Evolutionary conservation across 192 early-diverging fungal species (phyloP).

Genomic region (Allomyces macrogynus): DNA sequence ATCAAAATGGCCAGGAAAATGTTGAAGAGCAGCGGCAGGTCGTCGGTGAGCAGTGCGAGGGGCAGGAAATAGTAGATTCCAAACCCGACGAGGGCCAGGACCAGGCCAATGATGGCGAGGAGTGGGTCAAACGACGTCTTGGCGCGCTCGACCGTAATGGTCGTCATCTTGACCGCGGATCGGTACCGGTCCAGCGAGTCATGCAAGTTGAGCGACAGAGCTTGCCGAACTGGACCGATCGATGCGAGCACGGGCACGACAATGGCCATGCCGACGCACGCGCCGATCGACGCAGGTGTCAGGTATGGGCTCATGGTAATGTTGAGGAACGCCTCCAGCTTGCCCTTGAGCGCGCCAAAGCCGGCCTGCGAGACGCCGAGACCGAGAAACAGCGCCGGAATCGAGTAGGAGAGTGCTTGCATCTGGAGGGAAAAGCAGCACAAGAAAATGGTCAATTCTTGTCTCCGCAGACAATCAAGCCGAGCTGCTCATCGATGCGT

Average conservation of each 20-base stretch:
- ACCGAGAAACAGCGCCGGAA: conserved; percentile 11
- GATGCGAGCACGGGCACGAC: conserved; percentile 9
- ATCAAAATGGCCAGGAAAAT: conserved; percentile 11
- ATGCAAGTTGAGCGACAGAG: conserved; percentile 7
- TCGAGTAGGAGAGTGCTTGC: conserved; percentile 10
- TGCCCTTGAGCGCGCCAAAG: conserved; percentile 4
- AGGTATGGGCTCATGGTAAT: conserved; percentile 4
- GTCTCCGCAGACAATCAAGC: no score
- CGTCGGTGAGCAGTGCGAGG: conserved; percentile 6
- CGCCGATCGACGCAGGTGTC: background rate
- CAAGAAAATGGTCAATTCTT: no score
- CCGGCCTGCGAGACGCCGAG: conserved; percentile 3
- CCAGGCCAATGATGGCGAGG: background rate
- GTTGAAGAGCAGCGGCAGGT: conserved; percentile 11
- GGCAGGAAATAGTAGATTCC: conserved; percentile 11
- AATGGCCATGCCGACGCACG: conserved; percentile 6
- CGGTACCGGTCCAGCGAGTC: conserved; percentile 9
- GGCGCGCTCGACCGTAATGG: conserved; percentile 9
- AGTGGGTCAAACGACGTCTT: background rate
- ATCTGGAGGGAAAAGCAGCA: conserved; percentile 1
- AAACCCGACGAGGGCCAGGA: conserved; percentile 6
- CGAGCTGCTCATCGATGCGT: background rate
- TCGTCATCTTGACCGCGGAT: conserved; percentile 6
- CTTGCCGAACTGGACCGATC: conserved; percentile 8
- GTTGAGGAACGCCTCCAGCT: conserved; percentile 6